phyloP scores from a whole-genome alignment of 441 rosid species.

The Gossypium davidsonii region DNA sequence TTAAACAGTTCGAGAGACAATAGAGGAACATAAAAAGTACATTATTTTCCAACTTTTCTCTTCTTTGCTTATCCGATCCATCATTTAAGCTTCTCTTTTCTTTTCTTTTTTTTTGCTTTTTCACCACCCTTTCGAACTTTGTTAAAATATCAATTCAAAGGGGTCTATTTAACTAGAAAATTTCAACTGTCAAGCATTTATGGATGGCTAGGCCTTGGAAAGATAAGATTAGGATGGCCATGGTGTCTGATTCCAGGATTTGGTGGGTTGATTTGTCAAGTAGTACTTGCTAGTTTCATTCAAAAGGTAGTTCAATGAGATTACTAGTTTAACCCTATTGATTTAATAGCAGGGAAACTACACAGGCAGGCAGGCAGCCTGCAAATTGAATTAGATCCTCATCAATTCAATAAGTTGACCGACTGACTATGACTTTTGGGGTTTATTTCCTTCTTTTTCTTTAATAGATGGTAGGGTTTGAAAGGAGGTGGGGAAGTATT shows the following conservation, averaged over 20 bases:
- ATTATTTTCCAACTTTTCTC: too few species aligned
- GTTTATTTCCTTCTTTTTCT: neutral
- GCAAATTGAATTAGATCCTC: neutral
- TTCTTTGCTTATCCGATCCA: too few species aligned
- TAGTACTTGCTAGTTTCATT: too few species aligned
- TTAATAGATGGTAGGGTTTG: neutral
- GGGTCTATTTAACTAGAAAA: neutral
- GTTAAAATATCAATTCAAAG: neutral
- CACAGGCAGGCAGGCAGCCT: neutral
- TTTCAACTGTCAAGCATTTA: too few species aligned
- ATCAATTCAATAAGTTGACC: neutral
- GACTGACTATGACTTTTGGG: neutral
- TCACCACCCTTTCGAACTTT: neutral
- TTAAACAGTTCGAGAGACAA: neutral
- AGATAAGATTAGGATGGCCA: too few species aligned
- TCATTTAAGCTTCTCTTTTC: too few species aligned
- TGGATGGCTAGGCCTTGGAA: too few species aligned
- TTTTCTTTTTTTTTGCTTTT: neutral
- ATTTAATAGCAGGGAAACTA: neutral
- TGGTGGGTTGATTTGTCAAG: too few species aligned
- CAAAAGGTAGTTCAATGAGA: neutral
- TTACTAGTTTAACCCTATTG: neutral
- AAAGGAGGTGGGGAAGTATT: neutral
- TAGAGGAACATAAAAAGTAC: too few species aligned
- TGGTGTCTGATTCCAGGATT: too few species aligned